Base-by-base conservation (phyloP, 2,329 filamentous ascomycete species). In the Diaporthe humulicola region DNA sequence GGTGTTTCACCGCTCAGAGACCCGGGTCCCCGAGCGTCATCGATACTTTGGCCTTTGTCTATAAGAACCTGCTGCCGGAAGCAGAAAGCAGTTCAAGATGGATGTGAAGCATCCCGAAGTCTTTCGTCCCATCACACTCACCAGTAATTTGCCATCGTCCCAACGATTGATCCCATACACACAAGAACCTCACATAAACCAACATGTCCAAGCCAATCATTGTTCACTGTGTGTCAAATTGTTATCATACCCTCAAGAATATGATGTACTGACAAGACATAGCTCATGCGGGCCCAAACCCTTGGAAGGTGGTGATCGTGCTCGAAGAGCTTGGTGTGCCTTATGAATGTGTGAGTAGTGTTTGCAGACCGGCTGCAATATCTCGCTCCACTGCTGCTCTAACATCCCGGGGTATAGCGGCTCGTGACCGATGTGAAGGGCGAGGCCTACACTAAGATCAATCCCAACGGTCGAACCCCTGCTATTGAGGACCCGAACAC, bases 401-500 rank as follows among this genome's bases (percentile, higher is more conserved):
- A n/a, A 67, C n/a, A 38, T 22, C 19, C 15, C 9, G n/a, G 10
- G 28, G 42, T 14, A 30, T 2, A 67, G 61, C 61, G 45, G n/a
- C 45, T 67, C n/a, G 54, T 48, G 54, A 12, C n/a, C 25, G 61
- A 67, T 52, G 61, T 67, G 14, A 76, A 76, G 54, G 30, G 54
- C 3, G 36, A 67, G n/a, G 57, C 66, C 6, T 76, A 69, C 25
- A 52, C 38, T 15, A 50, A 64, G 19, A 36, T 76, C 40, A 76
- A 76, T 36, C 75, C 75, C 10, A 74, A 76, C 30, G 75, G 75
- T 30, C 58, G 69, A 12, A 19, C 71, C 14, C 75, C 75, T n/a
- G 69, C 75, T n/a, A 72, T 76, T 42, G 69, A 54, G 8, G 75
- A 88, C 77, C 85, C 85, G 66, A 85, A 86, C 73, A 87, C 85